Evolutionary conservation across 75 land plant genomes (phyloP).

Genomic region (Sequoiadendron giganteum): DNA sequence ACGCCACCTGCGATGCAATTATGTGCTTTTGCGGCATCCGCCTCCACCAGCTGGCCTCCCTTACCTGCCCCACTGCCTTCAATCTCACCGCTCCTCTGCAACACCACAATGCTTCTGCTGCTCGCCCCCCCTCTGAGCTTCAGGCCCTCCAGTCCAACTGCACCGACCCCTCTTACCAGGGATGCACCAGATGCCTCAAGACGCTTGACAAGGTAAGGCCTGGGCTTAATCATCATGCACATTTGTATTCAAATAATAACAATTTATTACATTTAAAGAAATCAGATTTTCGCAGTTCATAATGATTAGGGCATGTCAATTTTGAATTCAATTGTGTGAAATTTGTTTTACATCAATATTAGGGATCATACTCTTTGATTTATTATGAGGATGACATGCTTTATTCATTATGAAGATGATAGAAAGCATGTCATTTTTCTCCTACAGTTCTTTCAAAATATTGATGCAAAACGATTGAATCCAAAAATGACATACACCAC

Average conservation of each 20-base stretch:
- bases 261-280: neutral
- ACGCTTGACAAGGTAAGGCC: conserved; percentile 54
- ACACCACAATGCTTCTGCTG: neutral
- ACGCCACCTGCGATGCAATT: conserved; percentile 65
- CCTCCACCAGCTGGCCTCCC: conserved; percentile 51
- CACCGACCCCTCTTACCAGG: conserved; percentile 55
- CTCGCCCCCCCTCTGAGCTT: conserved; percentile 47
- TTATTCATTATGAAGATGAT: too few species aligned
- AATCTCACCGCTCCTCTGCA: conserved; percentile 13
- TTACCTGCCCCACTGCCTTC: conserved; percentile 61
- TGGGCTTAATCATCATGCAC: too few species aligned
- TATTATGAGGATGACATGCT: too few species aligned
- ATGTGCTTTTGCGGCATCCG: conserved; percentile 81
- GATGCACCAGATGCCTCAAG: conserved; percentile 67
- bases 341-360: too few species aligned
- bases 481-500: too few species aligned
- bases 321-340: too few species aligned
- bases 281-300: neutral
- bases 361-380: too few species aligned
- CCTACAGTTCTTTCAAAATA: too few species aligned
- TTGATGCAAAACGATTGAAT: too few species aligned
- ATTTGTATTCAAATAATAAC: neutral
- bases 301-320: neutral
- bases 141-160: conserved; percentile 45
- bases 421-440: too few species aligned